A percentile compares a stretch with the other conserved stretches of the same genome.
Conservation (phyloP, 352 stramenopile genomes). For the Elongisporangium undulatum region DNA sequence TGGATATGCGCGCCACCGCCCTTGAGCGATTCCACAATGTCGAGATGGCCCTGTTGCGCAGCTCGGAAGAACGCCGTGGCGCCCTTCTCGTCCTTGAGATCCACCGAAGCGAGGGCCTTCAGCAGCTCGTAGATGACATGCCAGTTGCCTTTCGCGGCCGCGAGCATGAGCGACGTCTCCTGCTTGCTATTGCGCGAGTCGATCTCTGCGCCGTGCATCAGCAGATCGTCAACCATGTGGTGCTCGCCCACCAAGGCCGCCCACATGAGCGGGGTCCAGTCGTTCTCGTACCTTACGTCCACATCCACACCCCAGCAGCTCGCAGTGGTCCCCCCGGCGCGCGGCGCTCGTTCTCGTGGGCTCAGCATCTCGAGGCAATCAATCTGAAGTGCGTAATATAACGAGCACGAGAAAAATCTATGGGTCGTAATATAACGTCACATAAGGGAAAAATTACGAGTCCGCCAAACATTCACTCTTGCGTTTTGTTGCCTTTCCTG, state of each 20-base stretch:
- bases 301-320: too few relatives aligned
- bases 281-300: background rate
- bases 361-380: background rate
- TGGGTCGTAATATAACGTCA: too few relatives aligned
- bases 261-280: background rate
- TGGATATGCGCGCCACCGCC: slow-evolving; percentile 10
- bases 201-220: too few relatives aligned
- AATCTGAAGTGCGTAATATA: too few relatives aligned
- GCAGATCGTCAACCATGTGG: too few relatives aligned
- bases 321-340: too few relatives aligned
- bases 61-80: slow-evolving; percentile 32
- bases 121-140: slow-evolving; percentile 43
- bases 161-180: slow-evolving; percentile 29
- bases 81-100: slow-evolving; percentile 17
- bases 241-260: too few relatives aligned
- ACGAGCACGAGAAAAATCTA: too few relatives aligned
- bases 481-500: too few relatives aligned
- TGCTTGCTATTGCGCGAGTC: too few relatives aligned
- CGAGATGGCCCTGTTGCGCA: slow-evolving; percentile 26
- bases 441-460: too few relatives aligned
- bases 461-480: too few relatives aligned
- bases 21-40: slow-evolving; percentile 26
- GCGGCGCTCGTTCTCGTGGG: background rate
- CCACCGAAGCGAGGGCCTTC: slow-evolving; percentile 19
- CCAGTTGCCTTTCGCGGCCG: slow-evolving; percentile 31